phyloP scores from a whole-genome alignment of 768 basidiomycete genomes.

The Boletus fagicola region DNA sequence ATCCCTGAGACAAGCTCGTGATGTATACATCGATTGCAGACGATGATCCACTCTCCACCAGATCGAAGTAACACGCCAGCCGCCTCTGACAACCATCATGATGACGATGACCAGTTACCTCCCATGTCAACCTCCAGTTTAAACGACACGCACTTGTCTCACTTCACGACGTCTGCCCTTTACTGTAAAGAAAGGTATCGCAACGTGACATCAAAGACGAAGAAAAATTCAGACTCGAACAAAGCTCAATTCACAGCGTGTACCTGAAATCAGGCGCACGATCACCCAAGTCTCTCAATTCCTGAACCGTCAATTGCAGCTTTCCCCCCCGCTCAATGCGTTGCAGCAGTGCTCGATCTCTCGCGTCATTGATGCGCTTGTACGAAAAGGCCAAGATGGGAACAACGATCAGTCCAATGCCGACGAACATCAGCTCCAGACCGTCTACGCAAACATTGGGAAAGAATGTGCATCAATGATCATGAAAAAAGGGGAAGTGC shows the following conservation, averaged over 20 bases:
- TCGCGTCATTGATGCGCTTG: conserved; percentile 51
- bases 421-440: conserved; percentile 65
- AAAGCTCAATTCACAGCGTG: too few relatives aligned
- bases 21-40: not conserved
- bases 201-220: not conserved
- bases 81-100: too few relatives aligned
- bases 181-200: too few relatives aligned
- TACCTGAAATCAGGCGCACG: conserved; percentile 46
- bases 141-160: not conserved
- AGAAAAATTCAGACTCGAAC: not conserved
- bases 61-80: too few relatives aligned
- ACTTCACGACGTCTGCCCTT: not conserved
- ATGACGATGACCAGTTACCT: not conserved
- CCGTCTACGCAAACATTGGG: conserved; percentile 41
- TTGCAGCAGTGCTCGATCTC: conserved; percentile 37
- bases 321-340: conserved; percentile 21
- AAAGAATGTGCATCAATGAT: not conserved
- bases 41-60: not conserved
- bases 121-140: not conserved
- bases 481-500: too few relatives aligned
- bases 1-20: not conserved
- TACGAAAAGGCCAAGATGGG: conserved; percentile 51
- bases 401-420: conserved; percentile 55
- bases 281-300: conserved; percentile 48
- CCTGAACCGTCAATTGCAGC: conserved; percentile 11